Percentiles rank a stretch among this genome's conserved stretches.
These are phyloP conservation scores for Coemansia sp. DNA, from an alignment of 192 early-diverging fungal species.

Conservation along the genomic window DNA sequence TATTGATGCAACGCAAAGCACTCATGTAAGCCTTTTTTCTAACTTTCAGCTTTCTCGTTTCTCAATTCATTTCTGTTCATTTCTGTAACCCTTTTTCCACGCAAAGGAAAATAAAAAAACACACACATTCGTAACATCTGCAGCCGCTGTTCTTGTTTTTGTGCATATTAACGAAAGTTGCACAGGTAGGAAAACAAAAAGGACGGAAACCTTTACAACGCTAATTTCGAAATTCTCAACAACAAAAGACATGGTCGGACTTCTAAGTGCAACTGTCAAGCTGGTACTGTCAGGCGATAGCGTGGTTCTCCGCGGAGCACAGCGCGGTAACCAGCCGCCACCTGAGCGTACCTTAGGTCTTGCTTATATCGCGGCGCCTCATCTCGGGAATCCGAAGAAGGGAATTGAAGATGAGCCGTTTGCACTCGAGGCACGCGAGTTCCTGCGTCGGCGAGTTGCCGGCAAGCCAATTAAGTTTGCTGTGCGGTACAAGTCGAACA, in stretches of 20 bases:
- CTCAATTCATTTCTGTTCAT: background rate
- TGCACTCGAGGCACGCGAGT: slow-evolving; percentile 88
- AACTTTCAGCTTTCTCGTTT: background rate
- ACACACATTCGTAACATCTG: background rate
- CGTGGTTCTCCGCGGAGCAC: slow-evolving; percentile 82
- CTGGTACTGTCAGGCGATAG: slow-evolving; percentile 90
- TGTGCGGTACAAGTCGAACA: slow-evolving; percentile 56
- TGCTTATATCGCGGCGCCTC: slow-evolving; percentile 78
- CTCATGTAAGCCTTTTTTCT: background rate
- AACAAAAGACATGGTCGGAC: slow-evolving; percentile 5
- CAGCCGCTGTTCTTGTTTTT: background rate
- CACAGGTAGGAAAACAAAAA: background rate
- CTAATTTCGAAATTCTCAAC: background rate
- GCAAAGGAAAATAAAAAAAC: background rate
- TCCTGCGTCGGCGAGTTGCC: slow-evolving; percentile 77
- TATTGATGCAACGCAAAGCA: too few species aligned
- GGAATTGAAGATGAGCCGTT: slow-evolving; percentile 84
- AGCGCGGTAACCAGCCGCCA: slow-evolving; percentile 75
- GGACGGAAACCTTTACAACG: background rate
- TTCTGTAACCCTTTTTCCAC: background rate
- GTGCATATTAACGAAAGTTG: background rate
- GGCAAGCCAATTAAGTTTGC: slow-evolving; percentile 87
- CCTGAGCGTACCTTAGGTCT: slow-evolving; percentile 83
- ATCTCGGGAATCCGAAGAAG: slow-evolving; percentile 72
- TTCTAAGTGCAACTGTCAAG: slow-evolving; percentile 77